Conservation (phyloP, 2,329 filamentous ascomycete species). For the Fusarium sp. region DNA sequence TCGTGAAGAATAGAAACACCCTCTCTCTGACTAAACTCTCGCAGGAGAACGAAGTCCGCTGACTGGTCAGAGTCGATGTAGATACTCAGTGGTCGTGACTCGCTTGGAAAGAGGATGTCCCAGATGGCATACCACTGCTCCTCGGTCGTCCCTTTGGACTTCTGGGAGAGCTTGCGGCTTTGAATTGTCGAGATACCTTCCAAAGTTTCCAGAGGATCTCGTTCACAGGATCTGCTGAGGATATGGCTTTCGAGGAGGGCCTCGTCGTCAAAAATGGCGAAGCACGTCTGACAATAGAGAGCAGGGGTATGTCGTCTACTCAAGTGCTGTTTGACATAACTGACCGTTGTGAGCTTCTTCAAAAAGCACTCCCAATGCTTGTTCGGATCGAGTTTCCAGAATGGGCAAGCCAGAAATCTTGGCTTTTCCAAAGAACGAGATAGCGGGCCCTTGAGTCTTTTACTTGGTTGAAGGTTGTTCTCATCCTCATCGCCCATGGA, state of each 20-base stretch:
- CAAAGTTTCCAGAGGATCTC: neutral
- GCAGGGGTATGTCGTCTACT: neutral
- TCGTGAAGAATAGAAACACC: neutral
- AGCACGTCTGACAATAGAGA: slow-evolving; percentile 2
- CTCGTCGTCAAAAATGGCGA: neutral
- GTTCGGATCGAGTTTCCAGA: neutral
- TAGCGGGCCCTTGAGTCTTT: neutral
- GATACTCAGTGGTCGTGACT: neutral
- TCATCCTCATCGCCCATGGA: too few relatives aligned
- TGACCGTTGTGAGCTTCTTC: neutral
- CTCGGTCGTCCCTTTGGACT: neutral
- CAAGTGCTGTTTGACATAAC: slow-evolving; percentile 1
- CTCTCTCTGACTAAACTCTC: neutral
- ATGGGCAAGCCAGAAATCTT: neutral
- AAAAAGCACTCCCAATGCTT: neutral
- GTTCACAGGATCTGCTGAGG: neutral
- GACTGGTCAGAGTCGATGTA: neutral
- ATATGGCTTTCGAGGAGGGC: neutral
- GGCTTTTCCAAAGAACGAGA: neutral
- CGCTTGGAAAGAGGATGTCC: neutral
- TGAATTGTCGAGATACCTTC: neutral
- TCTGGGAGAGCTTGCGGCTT: neutral
- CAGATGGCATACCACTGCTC: slow-evolving; percentile 7
- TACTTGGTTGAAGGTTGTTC: neutral
- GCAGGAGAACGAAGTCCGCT: neutral